These are phyloP conservation scores for Russula dissimulans DNA, from an alignment of 768 basidiomycete species.

Conservation along the genomic window DNA sequence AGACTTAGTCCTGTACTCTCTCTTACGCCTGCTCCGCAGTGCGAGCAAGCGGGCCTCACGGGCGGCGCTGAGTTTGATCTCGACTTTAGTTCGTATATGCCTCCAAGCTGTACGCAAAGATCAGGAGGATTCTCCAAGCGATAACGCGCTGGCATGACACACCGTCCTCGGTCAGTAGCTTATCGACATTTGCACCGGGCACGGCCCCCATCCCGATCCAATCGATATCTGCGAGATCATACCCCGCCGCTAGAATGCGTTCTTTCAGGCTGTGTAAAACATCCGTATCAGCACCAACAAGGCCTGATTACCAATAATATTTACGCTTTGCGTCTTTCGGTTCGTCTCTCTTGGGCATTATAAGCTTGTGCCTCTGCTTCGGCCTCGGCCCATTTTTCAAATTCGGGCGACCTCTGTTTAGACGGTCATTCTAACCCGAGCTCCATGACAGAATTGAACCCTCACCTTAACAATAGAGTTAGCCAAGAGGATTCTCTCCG, in stretches of 20 bases:
- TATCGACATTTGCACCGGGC: slow-evolving; percentile 7
- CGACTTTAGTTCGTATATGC: slow-evolving; percentile 9
- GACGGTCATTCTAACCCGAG: background rate
- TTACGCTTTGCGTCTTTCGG: slow-evolving; percentile 6
- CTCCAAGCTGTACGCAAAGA: slow-evolving; percentile 6
- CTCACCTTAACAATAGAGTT: slow-evolving; percentile 7
- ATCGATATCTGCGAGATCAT: slow-evolving; percentile 8
- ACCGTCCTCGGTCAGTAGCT: slow-evolving; percentile 10
- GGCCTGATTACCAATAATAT: background rate
- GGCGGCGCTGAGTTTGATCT: background rate
- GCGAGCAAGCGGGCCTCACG: background rate
- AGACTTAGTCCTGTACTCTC: background rate
- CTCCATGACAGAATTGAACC: background rate
- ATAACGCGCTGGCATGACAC: background rate
- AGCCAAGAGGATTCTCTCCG: slow-evolving; percentile 6
- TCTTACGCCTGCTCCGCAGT: background rate
- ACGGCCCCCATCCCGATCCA: background rate
- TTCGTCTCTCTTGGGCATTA: background rate
- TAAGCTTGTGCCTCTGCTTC: background rate
- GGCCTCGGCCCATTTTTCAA: slow-evolving; percentile 7
- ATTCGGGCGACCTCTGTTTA: slow-evolving; percentile 3
- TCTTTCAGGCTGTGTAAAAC: background rate
- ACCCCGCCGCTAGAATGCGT: slow-evolving; percentile 5
- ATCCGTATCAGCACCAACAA: background rate
- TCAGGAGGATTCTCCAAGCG: background rate